Conservation (phyloP, 805 yeast genomes). For the Saccharomycopsis olivae region DNA sequence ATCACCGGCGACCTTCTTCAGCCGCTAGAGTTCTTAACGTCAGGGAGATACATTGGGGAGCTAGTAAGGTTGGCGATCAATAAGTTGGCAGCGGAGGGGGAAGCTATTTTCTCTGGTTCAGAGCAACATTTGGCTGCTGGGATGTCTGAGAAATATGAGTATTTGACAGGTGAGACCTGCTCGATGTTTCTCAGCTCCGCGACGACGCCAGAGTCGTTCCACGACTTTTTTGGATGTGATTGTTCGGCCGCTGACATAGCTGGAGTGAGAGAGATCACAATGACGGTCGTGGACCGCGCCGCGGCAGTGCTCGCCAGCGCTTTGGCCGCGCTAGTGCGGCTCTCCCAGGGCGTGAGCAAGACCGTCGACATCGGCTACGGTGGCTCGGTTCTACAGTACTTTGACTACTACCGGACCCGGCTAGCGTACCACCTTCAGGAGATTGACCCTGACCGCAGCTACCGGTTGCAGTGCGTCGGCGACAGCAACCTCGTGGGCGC, state of each 20-base stretch:
- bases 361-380: constrained; percentile 9
- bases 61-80: constrained; percentile 9
- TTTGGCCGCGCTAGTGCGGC: no score
- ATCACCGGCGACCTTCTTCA: constrained; percentile 2
- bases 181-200: background rate
- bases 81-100: background rate
- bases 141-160: constrained; percentile 2
- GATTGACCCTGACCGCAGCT: no score
- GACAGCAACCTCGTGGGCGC: no score
- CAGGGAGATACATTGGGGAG: constrained; percentile 17
- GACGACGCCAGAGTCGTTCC: no score
- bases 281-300: constrained; percentile 8
- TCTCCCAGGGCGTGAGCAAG: no score
- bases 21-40: constrained; percentile 17
- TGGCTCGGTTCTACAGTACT: constrained; percentile 15
- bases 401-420: constrained; percentile 7
- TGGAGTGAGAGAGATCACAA: constrained; percentile 1
- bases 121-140: background rate
- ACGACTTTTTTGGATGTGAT: no score
- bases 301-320: constrained; percentile 8
- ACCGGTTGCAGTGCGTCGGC: no score
- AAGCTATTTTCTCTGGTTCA: background rate
- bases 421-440: no score
- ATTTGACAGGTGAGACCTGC: constrained; percentile 12
- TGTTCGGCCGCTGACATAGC: no score